These are phyloP conservation scores for Plasmodium berghei DNA, from an alignment of 169 alveolate genomes.

Conservation along the genomic window DNA sequence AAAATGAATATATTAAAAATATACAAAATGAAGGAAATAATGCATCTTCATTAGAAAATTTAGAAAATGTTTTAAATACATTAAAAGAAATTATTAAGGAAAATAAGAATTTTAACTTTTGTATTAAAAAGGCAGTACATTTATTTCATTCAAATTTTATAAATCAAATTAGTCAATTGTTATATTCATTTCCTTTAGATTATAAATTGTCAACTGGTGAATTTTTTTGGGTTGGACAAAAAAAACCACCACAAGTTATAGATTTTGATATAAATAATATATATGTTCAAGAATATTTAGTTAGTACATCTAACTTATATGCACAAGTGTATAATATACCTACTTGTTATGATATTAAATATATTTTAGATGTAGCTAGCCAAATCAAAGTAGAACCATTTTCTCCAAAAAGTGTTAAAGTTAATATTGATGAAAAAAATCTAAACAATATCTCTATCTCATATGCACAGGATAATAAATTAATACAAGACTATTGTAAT, in stretches of 20 bases:
- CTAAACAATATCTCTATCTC: constrained; percentile 78
- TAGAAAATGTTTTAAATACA: constrained; percentile 74
- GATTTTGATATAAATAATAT: constrained; percentile 90
- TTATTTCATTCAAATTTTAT: constrained; percentile 90
- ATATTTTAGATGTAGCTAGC: constrained; percentile 75
- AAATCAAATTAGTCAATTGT: constrained; percentile 93
- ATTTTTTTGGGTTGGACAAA: constrained; percentile 99
- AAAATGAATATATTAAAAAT: constrained; percentile 79
- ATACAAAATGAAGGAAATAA: constrained; percentile 77
- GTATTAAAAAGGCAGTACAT: constrained; percentile 89
- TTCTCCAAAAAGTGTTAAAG: constrained; percentile 79
- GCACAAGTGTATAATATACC: constrained; percentile 89
- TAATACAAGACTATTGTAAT: constrained; percentile 39
- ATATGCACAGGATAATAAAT: constrained; percentile 45
- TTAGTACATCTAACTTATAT: constrained; percentile 92
- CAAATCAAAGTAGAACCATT: constrained; percentile 78
- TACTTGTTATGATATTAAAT: constrained; percentile 64
- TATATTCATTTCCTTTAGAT: constrained; percentile 96
- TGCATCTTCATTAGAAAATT: constrained; percentile 78
- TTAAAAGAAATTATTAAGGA: constrained; percentile 76
- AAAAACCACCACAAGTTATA: constrained; percentile 96
- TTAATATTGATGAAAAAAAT: constrained; percentile 91
- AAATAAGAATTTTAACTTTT: constrained; percentile 80
- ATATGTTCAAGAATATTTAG: constrained; percentile 90
- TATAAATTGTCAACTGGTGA: constrained; percentile 95